Conservation (phyloP, 2,329 filamentous ascomycete species). For the Fusarium albosuccineum region DNA sequence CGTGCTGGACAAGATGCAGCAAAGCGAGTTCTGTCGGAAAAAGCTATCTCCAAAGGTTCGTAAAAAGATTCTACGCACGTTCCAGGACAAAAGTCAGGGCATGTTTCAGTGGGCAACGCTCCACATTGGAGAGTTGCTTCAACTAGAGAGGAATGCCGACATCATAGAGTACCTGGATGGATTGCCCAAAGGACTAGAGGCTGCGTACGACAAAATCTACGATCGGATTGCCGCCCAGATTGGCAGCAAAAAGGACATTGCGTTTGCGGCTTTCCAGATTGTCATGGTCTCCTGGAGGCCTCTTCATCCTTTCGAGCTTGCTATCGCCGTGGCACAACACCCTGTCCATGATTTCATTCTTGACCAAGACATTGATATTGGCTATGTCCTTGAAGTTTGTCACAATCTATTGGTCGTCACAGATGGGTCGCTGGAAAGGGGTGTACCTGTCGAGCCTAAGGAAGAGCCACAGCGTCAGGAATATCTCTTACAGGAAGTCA, state of each 20-base stretch:
- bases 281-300: constrained; percentile 9
- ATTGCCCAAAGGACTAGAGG: constrained; percentile 17
- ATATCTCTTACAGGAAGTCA: not conserved
- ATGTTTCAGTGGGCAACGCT: constrained; percentile 40
- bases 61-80: constrained; percentile 11
- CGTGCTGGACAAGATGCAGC: constrained; percentile 3
- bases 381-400: constrained; percentile 9
- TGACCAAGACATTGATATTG: constrained; percentile 12
- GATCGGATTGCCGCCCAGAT: not conserved
- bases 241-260: constrained; percentile 7
- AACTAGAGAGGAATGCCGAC: constrained; percentile 12
- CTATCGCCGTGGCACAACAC: constrained; percentile 5
- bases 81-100: constrained; percentile 22
- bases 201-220: constrained; percentile 31
- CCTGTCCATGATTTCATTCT: not conserved
- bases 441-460: not conserved
- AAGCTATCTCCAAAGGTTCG: constrained; percentile 4
- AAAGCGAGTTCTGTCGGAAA: constrained; percentile 14
- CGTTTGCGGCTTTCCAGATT: constrained; percentile 6
- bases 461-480: not conserved
- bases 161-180: constrained; percentile 18
- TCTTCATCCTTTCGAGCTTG: constrained; percentile 7
- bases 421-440: not conserved
- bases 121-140: constrained; percentile 26
- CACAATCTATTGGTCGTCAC: constrained; percentile 7